phyloP scores from a whole-genome alignment of 345 rosid species.

The Alliaria petiolata region DNA sequence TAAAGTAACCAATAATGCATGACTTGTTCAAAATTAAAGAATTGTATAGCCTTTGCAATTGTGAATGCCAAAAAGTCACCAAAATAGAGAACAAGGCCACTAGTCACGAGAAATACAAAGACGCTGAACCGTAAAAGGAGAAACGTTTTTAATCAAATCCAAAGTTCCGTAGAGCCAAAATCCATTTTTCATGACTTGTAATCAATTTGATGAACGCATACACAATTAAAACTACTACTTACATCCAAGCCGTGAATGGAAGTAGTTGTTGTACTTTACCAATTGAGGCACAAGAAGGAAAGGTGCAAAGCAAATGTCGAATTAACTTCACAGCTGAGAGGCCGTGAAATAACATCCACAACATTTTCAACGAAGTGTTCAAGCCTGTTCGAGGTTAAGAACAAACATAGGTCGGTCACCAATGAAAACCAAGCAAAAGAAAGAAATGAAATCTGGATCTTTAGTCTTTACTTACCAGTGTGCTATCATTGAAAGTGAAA shows the following conservation, averaged over 20 bases:
- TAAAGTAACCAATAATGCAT: slow-evolving; percentile 6
- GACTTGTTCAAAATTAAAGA: neutral
- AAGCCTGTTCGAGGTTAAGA: slow-evolving; percentile 47
- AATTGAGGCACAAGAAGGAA: slow-evolving; percentile 84
- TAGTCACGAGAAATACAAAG: slow-evolving; percentile 48
- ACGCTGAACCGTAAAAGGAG: neutral
- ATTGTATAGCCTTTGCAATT: slow-evolving; percentile 55
- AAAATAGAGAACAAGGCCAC: slow-evolving; percentile 83
- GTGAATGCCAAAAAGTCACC: slow-evolving; percentile 86
- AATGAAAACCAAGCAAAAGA: neutral
- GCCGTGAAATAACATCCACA: slow-evolving; percentile 82
- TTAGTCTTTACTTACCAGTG: slow-evolving; percentile 57
- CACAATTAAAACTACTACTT: slow-evolving; percentile 2
- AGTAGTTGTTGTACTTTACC: slow-evolving; percentile 39
- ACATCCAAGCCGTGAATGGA: neutral
- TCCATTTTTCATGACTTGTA: neutral
- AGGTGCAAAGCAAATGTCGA: slow-evolving; percentile 64
- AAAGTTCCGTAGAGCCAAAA: neutral
- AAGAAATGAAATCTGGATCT: neutral
- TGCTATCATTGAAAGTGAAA: slow-evolving; percentile 52
- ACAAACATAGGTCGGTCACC: neutral
- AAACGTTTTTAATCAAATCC: neutral
- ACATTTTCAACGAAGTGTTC: slow-evolving; percentile 43
- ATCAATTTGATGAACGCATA: neutral
- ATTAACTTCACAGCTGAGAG: slow-evolving; percentile 59